Percentiles rank a stretch among this genome's conserved stretches.
These are phyloP conservation scores for Rhododendron williamsianum DNA, from an alignment of 148 eudicot genomes.

Conservation along the genomic window DNA sequence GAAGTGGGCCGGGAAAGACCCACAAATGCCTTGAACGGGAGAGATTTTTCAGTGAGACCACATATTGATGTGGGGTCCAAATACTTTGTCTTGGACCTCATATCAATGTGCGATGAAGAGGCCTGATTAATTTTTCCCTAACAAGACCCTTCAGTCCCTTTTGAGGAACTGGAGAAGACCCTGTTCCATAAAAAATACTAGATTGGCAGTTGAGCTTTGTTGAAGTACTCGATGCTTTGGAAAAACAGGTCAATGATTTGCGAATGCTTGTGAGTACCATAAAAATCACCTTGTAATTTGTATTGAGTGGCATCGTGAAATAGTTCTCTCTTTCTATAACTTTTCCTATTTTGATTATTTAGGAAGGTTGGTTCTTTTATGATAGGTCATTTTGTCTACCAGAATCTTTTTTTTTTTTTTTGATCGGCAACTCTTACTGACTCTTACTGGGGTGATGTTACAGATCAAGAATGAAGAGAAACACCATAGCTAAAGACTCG, in stretches of 20 bases:
- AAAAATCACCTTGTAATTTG: neutral
- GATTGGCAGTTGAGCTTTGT: neutral
- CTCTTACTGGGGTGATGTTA: neutral
- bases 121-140: neutral
- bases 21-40: neutral
- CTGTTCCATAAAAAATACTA: neutral
- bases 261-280: neutral
- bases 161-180: neutral
- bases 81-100: neutral
- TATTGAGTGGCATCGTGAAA: neutral
- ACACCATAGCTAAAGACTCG: neutral
- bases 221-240: neutral
- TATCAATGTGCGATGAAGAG: neutral
- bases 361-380: neutral
- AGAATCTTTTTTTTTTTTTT: no score
- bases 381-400: neutral
- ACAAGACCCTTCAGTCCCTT: neutral
- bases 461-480: neutral
- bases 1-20: neutral
- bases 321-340: neutral
- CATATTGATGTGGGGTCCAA: neutral
- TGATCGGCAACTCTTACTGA: no score
- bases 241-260: neutral
- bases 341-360: neutral
- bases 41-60: neutral